Percentiles rank a stretch among this genome's conserved stretches.
These are phyloP conservation scores for Aspergillus caelatus DNA, from an alignment of 2,329 filamentous ascomycete genomes.

Conservation along the genomic window DNA sequence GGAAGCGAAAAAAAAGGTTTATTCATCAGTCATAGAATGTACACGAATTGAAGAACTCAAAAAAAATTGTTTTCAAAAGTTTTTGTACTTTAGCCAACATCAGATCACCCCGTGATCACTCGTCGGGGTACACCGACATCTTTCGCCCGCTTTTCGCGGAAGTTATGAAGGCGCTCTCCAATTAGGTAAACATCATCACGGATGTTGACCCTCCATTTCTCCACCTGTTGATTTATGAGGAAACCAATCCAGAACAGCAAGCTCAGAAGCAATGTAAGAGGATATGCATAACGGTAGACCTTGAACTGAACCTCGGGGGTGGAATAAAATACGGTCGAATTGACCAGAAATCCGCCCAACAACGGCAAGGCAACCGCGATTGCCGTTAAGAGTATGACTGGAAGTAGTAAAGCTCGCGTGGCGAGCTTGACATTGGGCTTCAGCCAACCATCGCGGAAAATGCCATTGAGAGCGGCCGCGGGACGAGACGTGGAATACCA, in stretches of 20 bases:
- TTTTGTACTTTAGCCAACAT: background rate
- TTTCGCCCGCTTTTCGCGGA: slow-evolving; percentile 63
- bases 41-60: background rate
- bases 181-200: slow-evolving; percentile 96
- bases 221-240: slow-evolving; percentile 58
- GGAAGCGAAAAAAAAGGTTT: background rate
- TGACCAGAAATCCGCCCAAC: slow-evolving; percentile 56
- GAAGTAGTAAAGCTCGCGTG: slow-evolving; percentile 84
- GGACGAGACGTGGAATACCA: slow-evolving; percentile 71
- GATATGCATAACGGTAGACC: slow-evolving; percentile 74
- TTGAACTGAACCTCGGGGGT: slow-evolving; percentile 38
- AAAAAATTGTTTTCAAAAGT: background rate
- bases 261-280: slow-evolving; percentile 59
- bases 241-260: slow-evolving; percentile 51
- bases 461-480: slow-evolving; percentile 72
- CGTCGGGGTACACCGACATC: slow-evolving; percentile 43
- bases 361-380: slow-evolving; percentile 68
- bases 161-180: slow-evolving; percentile 92
- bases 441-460: slow-evolving; percentile 74
- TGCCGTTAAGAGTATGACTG: slow-evolving; percentile 64
- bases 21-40: slow-evolving; percentile 5
- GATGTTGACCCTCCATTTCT: slow-evolving; percentile 77
- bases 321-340: slow-evolving; percentile 44
- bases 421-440: slow-evolving; percentile 77
- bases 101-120: slow-evolving; percentile 38